Percentiles rank a stretch among this genome's conserved stretches.
phyloP scores from a whole-genome alignment of 495 filamentous ascomycete species.

The Hyaloscypha variabilis region DNA sequence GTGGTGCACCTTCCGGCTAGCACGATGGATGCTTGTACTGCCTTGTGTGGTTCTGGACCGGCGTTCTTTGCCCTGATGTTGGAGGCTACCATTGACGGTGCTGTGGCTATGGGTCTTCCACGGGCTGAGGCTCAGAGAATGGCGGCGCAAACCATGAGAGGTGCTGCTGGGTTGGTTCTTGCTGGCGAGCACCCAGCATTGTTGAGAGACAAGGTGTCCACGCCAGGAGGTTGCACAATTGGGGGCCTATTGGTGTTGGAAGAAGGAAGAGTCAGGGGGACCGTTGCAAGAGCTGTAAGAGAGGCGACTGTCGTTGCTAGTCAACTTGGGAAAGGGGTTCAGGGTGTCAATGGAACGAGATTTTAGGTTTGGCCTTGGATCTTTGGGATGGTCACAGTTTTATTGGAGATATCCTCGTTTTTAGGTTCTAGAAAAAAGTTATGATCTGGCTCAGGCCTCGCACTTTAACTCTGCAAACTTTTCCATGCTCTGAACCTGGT shows the following conservation, averaged over 20 bases:
- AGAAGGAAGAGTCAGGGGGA: slow-evolving; percentile 71
- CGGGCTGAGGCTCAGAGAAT: slow-evolving; percentile 75
- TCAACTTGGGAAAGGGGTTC: slow-evolving; percentile 63
- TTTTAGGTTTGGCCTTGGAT: slow-evolving; percentile 17
- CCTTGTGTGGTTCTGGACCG: slow-evolving; percentile 76
- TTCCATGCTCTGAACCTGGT: not conserved
- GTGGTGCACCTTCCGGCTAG: slow-evolving; percentile 30
- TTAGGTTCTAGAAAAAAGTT: slow-evolving; percentile 1
- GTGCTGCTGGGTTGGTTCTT: slow-evolving; percentile 71
- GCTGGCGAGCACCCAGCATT: slow-evolving; percentile 69
- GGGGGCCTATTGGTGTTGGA: slow-evolving; percentile 75
- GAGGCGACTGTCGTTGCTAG: slow-evolving; percentile 78
- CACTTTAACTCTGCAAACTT: not conserved
- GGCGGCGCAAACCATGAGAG: slow-evolving; percentile 79
- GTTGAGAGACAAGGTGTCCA: slow-evolving; percentile 75
- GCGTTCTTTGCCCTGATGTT: slow-evolving; percentile 80
- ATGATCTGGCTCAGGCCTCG: not conserved
- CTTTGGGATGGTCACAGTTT: too few species aligned
- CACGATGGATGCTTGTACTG: slow-evolving; percentile 73
- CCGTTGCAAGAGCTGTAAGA: slow-evolving; percentile 71
- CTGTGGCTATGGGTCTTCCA: slow-evolving; percentile 79
- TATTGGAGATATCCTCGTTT: not conserved
- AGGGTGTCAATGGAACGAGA: slow-evolving; percentile 46
- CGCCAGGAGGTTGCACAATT: slow-evolving; percentile 82
- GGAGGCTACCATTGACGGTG: slow-evolving; percentile 77